A percentile compares a stretch with the other conserved stretches of the same genome.
These are phyloP conservation scores for Yamadazyma nakazawae DNA, from an alignment of 805 yeast genomes.

Conservation along the genomic window DNA sequence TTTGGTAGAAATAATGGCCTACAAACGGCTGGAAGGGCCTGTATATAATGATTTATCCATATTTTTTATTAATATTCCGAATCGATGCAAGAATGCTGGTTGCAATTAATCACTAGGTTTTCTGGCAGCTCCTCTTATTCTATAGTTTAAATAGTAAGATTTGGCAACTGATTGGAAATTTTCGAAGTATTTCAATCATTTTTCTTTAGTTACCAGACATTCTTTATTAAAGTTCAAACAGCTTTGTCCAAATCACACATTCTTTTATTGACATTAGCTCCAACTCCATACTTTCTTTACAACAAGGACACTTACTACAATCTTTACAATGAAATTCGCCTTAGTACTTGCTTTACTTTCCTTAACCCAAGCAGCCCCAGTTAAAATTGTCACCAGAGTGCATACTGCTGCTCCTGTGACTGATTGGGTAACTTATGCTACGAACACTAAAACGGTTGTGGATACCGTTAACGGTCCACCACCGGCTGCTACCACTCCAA, in stretches of 20 bases:
- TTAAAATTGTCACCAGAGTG: slow-evolving; percentile 18
- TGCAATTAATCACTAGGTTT: neutral
- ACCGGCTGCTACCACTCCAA: slow-evolving; percentile 11
- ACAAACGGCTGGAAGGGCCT: neutral
- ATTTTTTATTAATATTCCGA: too few relatives aligned
- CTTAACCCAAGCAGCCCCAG: slow-evolving; percentile 23
- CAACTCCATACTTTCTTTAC: slow-evolving; percentile 5
- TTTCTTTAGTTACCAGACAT: neutral
- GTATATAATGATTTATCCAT: neutral
- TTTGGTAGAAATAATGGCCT: neutral
- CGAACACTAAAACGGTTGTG: slow-evolving; percentile 16
- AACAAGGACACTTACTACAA: neutral
- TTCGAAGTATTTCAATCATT: neutral
- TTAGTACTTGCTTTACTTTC: slow-evolving; percentile 18
- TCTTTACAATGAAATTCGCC: slow-evolving; percentile 13
- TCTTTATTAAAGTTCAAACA: too few relatives aligned
- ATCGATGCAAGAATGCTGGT: neutral
- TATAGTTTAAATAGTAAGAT: neutral
- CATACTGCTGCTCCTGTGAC: slow-evolving; percentile 30
- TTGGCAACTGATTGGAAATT: neutral
- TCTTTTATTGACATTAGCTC: neutral
- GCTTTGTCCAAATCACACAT: neutral
- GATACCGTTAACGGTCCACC: slow-evolving; percentile 19
- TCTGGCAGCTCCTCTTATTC: neutral
- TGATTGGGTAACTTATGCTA: slow-evolving; percentile 20